Evolutionary conservation across 179 eudicot genomes (phyloP), one percentile per base, ranked within the genome.

Genomic region (Amaranthus tricolor): DNA sequence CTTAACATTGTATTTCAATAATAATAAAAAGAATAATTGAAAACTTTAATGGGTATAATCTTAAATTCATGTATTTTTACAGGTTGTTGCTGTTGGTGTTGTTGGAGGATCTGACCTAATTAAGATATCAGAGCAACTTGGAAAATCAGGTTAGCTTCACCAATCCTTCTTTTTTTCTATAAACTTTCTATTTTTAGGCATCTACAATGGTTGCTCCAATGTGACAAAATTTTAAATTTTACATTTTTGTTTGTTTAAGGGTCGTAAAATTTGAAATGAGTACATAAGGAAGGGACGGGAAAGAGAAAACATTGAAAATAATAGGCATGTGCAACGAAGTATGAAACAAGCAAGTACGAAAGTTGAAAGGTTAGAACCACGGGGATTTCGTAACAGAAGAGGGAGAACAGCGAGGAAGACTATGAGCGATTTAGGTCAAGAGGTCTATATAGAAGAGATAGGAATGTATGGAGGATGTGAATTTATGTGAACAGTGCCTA

Each of bases 101-200:
- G 98, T 90, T 84, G 98, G 98, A 64, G 98, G 98, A 76, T 94
- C 97, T 56, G 98, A 94, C 85, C 84, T 92, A 47, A 86, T 83
- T 72, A 94, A 94, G 90, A 94, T 92, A 84, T 88, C 98, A 16
- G 98, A 94, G 81, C 98, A 94, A 84, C 96, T 94, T 74, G 98
- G 98, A n/a, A 81, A 83, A 49, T 72, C 96, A 85, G 96, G 98
- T 94, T 59, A 61, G 66, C 61, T 75, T 74, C 75, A 76, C 12
- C 16, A 14, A 20, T 0, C 50, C 57, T 52, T 61, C 50, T 61
- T 20, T 2, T 53, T 72, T 49, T 47, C 1, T 50, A 7, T 31
- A 2, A 31, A 31, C 4, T 55, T 9, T 66, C 64, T 31, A 9
- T 40, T 19, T 48, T 43, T 10, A n/a, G 47, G 43, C 62, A 50